Evolutionary conservation across 2,329 filamentous ascomycete genomes (phyloP).

Genomic region (Fusarium paranaense): DNA sequence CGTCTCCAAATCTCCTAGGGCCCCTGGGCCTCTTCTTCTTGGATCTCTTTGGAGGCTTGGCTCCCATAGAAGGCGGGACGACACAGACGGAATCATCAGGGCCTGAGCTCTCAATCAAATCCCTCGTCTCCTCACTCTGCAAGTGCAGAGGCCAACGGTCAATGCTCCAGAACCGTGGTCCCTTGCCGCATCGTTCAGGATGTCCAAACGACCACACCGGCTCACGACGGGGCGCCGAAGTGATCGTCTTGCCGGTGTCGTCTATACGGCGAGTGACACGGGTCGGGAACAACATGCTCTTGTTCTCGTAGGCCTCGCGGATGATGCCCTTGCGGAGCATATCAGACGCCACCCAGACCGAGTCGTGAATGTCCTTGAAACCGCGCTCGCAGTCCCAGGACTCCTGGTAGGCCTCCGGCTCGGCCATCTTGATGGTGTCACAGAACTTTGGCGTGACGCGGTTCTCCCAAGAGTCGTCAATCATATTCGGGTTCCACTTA

Average conservation of each 20-base stretch:
- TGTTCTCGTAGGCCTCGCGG: constrained; percentile 57
- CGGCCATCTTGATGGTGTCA: constrained; percentile 49
- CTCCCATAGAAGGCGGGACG: background rate
- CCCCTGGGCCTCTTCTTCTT: background rate
- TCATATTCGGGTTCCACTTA: constrained; percentile 13
- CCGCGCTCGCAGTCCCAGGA: background rate
- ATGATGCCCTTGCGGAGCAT: constrained; percentile 55
- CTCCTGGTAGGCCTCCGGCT: constrained; percentile 39
- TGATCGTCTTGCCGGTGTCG: constrained; percentile 19
- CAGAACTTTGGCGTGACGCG: constrained; percentile 35
- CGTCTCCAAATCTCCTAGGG: background rate
- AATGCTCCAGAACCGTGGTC: constrained; percentile 56
- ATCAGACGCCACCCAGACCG: constrained; percentile 23
- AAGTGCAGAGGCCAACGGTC: constrained; percentile 61
- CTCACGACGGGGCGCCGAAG: constrained; percentile 42
- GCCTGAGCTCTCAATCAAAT: constrained; percentile 40
- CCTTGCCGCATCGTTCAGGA: constrained; percentile 30
- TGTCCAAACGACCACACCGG: constrained; percentile 49
- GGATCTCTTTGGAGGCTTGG: background rate
- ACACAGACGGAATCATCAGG: background rate
- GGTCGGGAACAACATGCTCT: constrained; percentile 55
- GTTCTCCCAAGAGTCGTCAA: background rate
- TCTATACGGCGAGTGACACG: constrained; percentile 44
- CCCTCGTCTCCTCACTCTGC: constrained; percentile 48
- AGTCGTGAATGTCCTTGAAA: background rate